Evolutionary conservation across 2,329 filamentous ascomycete species (phyloP), one percentile per base, ranked within the genome.

Genomic region (Arachnomyces sp.): DNA sequence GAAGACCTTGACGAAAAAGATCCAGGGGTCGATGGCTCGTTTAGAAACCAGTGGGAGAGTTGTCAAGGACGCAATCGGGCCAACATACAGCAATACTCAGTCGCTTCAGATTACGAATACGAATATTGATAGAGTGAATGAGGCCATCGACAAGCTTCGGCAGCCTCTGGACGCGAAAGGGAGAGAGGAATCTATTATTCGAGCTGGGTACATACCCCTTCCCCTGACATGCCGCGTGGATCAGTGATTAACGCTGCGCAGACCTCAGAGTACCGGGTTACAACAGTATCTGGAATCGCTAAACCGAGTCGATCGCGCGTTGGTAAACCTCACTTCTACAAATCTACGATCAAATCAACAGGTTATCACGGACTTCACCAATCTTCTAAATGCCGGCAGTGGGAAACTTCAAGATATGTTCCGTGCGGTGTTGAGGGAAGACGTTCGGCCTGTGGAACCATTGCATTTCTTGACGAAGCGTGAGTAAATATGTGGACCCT

Each of bases 121-220:
- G 49, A 98, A 98, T 58, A 84, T 96, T 53, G 89, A 96, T 57
- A 76, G 77, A 46, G 79, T 95, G 28, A 77, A 94, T 43, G 74
- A 81, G 47, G 86, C 89, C 13, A 96, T 98, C 51, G 88, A 94
- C 46, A 80, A 82, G 46, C 74, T 96, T 31, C 81, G 86, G 51
- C 84, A 93, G 55, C 90, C 92, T n/a, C 79, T 89, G 45, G 88
- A 96, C 59, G 87, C 88, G 58, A 90, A 92, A 57, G 87, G 84
- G 51, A 80, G 84, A 47, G 92, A 98, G 62, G 92, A 98, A 63
- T 80, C 82, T 40, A 88, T 95, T 47, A 89, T 98, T 55, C 81
- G 87, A 39, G 78, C 81, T 49, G 88, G 87, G 76, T 77, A 60
- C 48, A 28, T 15, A 34, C 25, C 17, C 18, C 33, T 31, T 28